A percentile compares a stretch with the other conserved stretches of the same genome.
phyloP scores from a whole-genome alignment of 306 rosid genomes.

The Quillaja saponaria region DNA sequence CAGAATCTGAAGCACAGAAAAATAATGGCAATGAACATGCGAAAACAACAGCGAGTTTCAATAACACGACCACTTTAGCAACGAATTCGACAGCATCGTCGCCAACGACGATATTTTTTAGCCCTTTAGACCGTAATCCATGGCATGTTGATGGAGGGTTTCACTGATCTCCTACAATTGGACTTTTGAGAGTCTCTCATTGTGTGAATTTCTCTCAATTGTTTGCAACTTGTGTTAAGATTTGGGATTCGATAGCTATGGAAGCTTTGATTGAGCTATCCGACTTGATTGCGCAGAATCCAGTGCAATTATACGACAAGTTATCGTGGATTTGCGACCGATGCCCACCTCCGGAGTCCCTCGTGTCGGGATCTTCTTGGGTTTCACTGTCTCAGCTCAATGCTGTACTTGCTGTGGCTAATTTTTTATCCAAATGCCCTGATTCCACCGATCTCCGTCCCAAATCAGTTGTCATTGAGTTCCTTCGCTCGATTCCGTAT shows the following conservation, averaged over 20 bases:
- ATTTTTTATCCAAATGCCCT: slow-evolving; percentile 73
- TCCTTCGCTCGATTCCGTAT: slow-evolving; percentile 66
- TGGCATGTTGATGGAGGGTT: no score
- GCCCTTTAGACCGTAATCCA: no score
- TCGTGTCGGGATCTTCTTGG: slow-evolving; percentile 71
- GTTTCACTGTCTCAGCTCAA: slow-evolving; percentile 89
- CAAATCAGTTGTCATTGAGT: slow-evolving; percentile 62
- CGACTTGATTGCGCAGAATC: slow-evolving; percentile 84
- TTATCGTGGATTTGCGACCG: slow-evolving; percentile 81
- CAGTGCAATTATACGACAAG: slow-evolving; percentile 69
- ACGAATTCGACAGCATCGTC: no score
- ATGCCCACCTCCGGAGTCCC: slow-evolving; percentile 72
- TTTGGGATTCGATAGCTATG: slow-evolving; percentile 46
- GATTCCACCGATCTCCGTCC: slow-evolving; percentile 73
- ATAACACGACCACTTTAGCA: not conserved
- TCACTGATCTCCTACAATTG: no score
- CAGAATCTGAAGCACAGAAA: not conserved
- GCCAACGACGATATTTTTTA: no score
- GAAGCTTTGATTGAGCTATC: slow-evolving; percentile 91
- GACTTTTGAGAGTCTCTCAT: no score
- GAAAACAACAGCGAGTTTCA: not conserved
- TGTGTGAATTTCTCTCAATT: no score
- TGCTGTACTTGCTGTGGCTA: slow-evolving; percentile 83
- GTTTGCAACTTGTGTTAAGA: not conserved
- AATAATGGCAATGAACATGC: not conserved